These are phyloP conservation scores for Coemansia sp. DNA, from an alignment of 192 early-diverging fungal genomes.

Conservation along the genomic window DNA sequence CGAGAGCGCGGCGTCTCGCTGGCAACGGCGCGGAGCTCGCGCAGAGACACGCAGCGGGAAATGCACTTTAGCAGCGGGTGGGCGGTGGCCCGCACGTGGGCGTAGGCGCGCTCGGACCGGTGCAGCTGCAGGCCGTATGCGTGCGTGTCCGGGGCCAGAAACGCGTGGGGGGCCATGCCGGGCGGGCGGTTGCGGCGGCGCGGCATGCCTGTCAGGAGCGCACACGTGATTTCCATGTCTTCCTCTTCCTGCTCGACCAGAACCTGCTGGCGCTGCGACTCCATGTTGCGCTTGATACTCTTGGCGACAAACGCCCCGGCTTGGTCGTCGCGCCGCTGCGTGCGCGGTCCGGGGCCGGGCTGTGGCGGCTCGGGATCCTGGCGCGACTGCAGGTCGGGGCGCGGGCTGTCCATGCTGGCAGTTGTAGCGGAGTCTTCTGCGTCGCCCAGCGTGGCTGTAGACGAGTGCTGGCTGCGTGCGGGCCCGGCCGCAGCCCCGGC, in stretches of 20 bases:
- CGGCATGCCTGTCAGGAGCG: constrained; percentile 42
- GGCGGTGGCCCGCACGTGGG: constrained; percentile 24
- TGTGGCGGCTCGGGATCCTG: background rate
- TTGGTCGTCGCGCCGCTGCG: constrained; percentile 11
- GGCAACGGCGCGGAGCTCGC: constrained; percentile 31
- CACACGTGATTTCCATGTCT: constrained; percentile 34
- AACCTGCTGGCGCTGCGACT: constrained; percentile 52
- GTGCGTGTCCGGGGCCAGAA: constrained; percentile 29
- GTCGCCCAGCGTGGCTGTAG: constrained; percentile 43
- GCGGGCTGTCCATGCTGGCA: constrained; percentile 43
- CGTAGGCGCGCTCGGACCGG: constrained; percentile 37
- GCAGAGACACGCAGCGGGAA: constrained; percentile 33
- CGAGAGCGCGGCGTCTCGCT: constrained; percentile 14
- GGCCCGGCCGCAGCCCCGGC: constrained; percentile 2
- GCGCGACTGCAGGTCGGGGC: background rate
- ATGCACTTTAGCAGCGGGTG: constrained; percentile 48
- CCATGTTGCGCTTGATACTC: constrained; percentile 47
- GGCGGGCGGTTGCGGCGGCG: constrained; percentile 34
- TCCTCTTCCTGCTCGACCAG: constrained; percentile 46
- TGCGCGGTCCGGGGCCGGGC: background rate
- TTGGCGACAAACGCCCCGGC: constrained; percentile 15
- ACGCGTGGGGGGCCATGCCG: constrained; percentile 38
- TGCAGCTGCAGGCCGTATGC: constrained; percentile 43
- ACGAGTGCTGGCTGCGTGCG: constrained; percentile 34
- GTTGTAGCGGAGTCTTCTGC: constrained; percentile 38